Percentiles rank a stretch among this genome's conserved stretches.
Conservation (phyloP, 805 yeast genomes). For the Myxozyma melibiosi region DNA sequence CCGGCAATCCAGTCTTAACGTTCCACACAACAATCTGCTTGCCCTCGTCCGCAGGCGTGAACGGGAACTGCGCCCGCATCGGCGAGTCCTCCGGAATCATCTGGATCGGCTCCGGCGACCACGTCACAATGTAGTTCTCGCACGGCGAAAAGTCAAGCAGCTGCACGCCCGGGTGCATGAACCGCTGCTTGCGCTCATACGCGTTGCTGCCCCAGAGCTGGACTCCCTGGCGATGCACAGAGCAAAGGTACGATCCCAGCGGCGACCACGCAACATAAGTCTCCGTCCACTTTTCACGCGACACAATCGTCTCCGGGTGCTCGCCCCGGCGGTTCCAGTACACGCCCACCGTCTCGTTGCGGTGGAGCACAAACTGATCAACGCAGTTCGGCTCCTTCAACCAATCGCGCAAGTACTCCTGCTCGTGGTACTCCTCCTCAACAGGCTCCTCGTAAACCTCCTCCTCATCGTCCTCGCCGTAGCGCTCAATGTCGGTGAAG, state of each 20-base stretch:
- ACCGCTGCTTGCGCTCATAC: slow-evolving; percentile 72
- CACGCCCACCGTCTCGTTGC: slow-evolving; percentile 76
- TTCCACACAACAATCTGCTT: slow-evolving; percentile 95
- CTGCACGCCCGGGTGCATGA: slow-evolving; percentile 85
- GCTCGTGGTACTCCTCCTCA: slow-evolving; percentile 66
- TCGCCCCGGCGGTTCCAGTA: slow-evolving; percentile 79
- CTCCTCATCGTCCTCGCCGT: slow-evolving; percentile 57
- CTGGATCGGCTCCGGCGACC: slow-evolving; percentile 80
- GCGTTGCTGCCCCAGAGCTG: slow-evolving; percentile 94
- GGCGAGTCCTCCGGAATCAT: slow-evolving; percentile 68
- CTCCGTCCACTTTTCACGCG: slow-evolving; percentile 82
- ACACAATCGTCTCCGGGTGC: slow-evolving; percentile 73
- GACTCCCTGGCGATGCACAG: slow-evolving; percentile 92
- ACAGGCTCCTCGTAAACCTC: slow-evolving; percentile 68
- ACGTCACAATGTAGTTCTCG: slow-evolving; percentile 86
- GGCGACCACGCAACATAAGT: slow-evolving; percentile 90
- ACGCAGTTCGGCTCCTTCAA: slow-evolving; percentile 83
- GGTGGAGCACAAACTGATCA: slow-evolving; percentile 85
- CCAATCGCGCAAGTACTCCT: slow-evolving; percentile 86
- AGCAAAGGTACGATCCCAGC: slow-evolving; percentile 82
- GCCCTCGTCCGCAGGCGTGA: slow-evolving; percentile 84
- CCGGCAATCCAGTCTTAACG: slow-evolving; percentile 75
- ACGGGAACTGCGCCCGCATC: slow-evolving; percentile 72
- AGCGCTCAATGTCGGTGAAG: slow-evolving; percentile 79
- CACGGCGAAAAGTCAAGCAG: slow-evolving; percentile 89